Conservation (phyloP, 768 basidiomycete species). For the Pisolithus microcarpus region DNA sequence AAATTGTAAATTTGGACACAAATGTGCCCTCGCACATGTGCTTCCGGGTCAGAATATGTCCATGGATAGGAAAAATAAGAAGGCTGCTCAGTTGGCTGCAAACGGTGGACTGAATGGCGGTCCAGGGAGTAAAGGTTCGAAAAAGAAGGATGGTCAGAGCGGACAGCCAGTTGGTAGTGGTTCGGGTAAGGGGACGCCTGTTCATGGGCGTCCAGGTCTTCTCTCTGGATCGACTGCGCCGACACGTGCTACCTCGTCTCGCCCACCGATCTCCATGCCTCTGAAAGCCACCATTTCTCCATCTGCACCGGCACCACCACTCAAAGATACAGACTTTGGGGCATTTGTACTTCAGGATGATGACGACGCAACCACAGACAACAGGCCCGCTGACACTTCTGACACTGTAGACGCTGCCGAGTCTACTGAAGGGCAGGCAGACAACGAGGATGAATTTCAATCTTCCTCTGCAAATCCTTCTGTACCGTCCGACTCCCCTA, state of each 20-base stretch:
- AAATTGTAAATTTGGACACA: slow-evolving; percentile 71
- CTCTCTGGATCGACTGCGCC: slow-evolving; percentile 61
- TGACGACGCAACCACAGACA: slow-evolving; percentile 20
- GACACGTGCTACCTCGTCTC: slow-evolving; percentile 44
- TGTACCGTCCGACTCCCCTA: slow-evolving; percentile 7
- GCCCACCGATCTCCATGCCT: slow-evolving; percentile 58
- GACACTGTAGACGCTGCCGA: slow-evolving; percentile 13
- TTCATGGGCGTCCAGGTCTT: slow-evolving; percentile 17
- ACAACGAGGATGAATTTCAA: slow-evolving; percentile 5
- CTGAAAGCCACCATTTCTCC: slow-evolving; percentile 69
- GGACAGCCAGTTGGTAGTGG: slow-evolving; percentile 12
- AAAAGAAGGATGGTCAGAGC: slow-evolving; percentile 31
- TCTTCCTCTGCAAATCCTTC: slow-evolving; percentile 1
- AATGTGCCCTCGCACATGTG: slow-evolving; percentile 92
- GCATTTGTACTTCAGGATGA: slow-evolving; percentile 64
- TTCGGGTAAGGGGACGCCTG: slow-evolving; percentile 4
- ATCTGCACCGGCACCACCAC: slow-evolving; percentile 70
- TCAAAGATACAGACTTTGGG: slow-evolving; percentile 70
- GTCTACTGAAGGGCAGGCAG: slow-evolving; percentile 5
- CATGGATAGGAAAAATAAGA: slow-evolving; percentile 98
- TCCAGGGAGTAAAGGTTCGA: slow-evolving; percentile 24
- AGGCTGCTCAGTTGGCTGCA: slow-evolving; percentile 69
- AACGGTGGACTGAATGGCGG: slow-evolving; percentile 32
- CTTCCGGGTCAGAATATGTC: slow-evolving; percentile 90
- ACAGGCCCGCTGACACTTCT: background rate